Base-by-base conservation (phyloP, 2,329 filamentous ascomycete genomes). In the Alternaria gansuensis region DNA sequence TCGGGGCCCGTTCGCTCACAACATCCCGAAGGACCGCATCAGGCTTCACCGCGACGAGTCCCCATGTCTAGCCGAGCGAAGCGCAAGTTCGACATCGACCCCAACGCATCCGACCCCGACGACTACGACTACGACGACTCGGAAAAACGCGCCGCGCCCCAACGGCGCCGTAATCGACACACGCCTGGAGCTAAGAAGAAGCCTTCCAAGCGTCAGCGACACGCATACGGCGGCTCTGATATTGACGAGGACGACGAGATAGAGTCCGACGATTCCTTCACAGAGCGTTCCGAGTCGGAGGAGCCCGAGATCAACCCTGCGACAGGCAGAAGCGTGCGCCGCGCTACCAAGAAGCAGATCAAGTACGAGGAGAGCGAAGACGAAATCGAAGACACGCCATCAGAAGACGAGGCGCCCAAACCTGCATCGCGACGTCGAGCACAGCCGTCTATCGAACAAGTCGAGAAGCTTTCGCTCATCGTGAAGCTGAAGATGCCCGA, bases 331-430 rank as follows among this genome's bases (percentile, higher is more conserved):
- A 81, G 82, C 43, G 82, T 84, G 64, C 82, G 87, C 62, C 80
- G 80, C 58, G 84, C 82, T n/a, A 82, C 84, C 10, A 83, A 83
- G 68, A 84, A 85, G 65, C 74, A 76, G 24, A 80, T 83, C 43
- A 81, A 80, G 31, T 88, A 88, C 79, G 82, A 86, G 63, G 85
- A 87, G 71, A 82, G 79, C 51, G 81, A 82, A 39, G 81, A 80
- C 62, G 75, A 75, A 54, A 77, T 80, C 51, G 75, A 79, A 65
- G 77, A 77, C 44, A 78, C 71, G 11, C 70, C 77, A 14, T 74
- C 69, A 50, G 75, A 73, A 62, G 63, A 67, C 34, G 75, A 72
- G 45, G 69, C 72, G 44, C 62, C 66, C 59, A 33, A 54, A 49
- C 9, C 65, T 54, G 23, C 54, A 50, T 57, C 67, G 54, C 60